Percentiles rank a stretch among this genome's conserved stretches.
These are phyloP conservation scores for Paraphoma sp. DNA, from an alignment of 2,329 filamentous ascomycete species.

Conservation along the genomic window DNA sequence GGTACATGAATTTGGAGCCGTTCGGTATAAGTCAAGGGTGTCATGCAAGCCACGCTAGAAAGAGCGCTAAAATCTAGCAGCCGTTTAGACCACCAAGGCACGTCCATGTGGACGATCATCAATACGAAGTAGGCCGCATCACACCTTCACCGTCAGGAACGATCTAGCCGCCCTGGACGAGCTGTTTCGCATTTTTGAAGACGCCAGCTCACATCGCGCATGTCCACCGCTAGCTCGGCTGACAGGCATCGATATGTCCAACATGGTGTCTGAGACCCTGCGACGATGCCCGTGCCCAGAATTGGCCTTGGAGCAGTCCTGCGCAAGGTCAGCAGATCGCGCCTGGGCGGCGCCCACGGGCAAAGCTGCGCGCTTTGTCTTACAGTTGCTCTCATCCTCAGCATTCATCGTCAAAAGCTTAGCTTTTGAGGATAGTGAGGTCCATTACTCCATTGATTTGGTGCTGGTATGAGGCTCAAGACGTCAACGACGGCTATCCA, in stretches of 20 bases:
- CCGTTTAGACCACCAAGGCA: conserved; percentile 4
- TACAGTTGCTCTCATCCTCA: no score
- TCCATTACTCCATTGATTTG: no score
- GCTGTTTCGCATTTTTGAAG: neutral
- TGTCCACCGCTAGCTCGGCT: no score
- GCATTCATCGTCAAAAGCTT: no score
- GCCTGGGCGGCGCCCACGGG: neutral
- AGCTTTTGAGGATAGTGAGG: no score
- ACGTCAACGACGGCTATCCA: no score
- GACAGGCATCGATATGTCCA: no score
- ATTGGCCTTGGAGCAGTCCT: neutral
- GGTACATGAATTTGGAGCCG: neutral
- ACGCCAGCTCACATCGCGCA: no score
- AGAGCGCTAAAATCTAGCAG: neutral
- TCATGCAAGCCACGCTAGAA: conserved; percentile 1
- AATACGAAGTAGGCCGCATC: no score
- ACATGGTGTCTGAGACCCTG: neutral
- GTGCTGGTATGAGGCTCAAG: no score
- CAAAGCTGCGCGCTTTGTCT: no score
- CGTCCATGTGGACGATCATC: neutral
- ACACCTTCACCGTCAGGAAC: neutral
- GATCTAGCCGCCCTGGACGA: neutral
- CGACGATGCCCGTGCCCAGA: neutral
- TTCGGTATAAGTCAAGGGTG: conserved; percentile 1
- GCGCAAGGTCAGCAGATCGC: neutral